These are phyloP conservation scores for Talinum fruticosum DNA, from an alignment of 148 eudicot species.

Conservation along the genomic window DNA sequence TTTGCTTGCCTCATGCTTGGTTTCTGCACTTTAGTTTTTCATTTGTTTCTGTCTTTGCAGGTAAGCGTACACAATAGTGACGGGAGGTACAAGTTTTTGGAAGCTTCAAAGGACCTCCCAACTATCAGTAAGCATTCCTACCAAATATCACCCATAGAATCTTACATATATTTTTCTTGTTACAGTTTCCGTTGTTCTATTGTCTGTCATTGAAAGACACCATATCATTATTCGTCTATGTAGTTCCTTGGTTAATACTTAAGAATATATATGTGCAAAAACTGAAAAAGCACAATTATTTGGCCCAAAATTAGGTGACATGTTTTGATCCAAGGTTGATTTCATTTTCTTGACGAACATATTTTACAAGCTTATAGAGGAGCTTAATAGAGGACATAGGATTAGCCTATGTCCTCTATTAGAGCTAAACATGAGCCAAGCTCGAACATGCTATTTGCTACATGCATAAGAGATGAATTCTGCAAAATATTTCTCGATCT, in stretches of 20 bases:
- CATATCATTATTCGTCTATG: too few species aligned
- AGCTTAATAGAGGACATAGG: too few species aligned
- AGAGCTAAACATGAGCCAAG: too few species aligned
- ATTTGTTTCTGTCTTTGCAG: conserved; percentile 28
- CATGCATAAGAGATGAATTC: background rate
- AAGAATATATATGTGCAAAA: too few species aligned
- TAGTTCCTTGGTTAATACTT: too few species aligned
- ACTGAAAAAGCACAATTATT: too few species aligned
- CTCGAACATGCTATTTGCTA: too few species aligned
- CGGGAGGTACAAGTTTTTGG: conserved; percentile 62
- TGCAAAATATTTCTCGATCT: background rate
- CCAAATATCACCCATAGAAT: background rate
- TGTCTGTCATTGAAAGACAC: background rate
- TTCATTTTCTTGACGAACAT: too few species aligned
- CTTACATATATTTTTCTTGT: background rate
- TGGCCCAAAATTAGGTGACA: too few species aligned
- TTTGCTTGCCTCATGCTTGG: background rate
- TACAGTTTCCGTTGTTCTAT: background rate
- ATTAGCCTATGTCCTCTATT: too few species aligned
- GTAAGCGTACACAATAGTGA: conserved; percentile 47
- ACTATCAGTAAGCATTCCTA: conserved; percentile 57
- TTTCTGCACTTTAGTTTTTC: background rate
- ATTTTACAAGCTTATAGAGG: too few species aligned
- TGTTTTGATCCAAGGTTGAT: too few species aligned
- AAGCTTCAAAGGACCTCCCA: conserved; percentile 63